Evolutionary conservation across 2,329 filamentous ascomycete genomes (phyloP), one percentile per base, ranked within the genome.

Genomic region (Dactylella cylindrospora): DNA sequence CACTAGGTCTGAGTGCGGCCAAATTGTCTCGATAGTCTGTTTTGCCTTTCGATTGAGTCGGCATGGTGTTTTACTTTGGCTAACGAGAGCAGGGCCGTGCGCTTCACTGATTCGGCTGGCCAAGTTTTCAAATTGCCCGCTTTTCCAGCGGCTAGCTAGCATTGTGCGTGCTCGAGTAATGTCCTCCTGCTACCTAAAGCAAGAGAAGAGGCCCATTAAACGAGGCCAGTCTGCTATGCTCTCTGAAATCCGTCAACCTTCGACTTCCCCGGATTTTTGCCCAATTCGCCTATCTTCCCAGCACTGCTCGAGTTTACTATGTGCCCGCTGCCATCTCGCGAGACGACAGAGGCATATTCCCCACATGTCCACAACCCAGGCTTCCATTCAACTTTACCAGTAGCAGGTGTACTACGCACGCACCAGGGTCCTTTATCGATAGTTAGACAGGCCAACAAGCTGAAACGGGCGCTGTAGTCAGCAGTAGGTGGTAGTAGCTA

Each of bases 231-330:
- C 47, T 43, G 47, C 47, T 43, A n/a, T n/a, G n/a, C n/a, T n/a
- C n/a, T n/a, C n/a, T 25, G 32, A 5, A 25, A 3, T 19, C 25
- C 19, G 10, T 15, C 36, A 1, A 22, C 49, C 32, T 12, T 17
- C 22, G 40, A 22, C 36, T 61, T 61, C 55, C 55, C 55, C 55
- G 47, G 55, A 61, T 61, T 60, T 46, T 45, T 40, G 47, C 15
- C 55, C 55, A 61, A 53, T 61, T 61, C 55, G 55, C 55, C 55
- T 52, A 61, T 61, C 39, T n/a, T n/a, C n/a, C n/a, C n/a, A n/a
- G n/a, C n/a, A n/a, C n/a, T n/a, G n/a, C n/a, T n/a, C n/a, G n/a
- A n/a, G n/a, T n/a, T n/a, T n/a, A n/a, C n/a, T n/a, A n/a, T n/a
- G n/a, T n/a, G n/a, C n/a, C n/a, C n/a, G n/a, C n/a, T 49, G 55